Percentiles rank a stretch among this genome's conserved stretches.
Conservation (phyloP, 1,284 basidiomycete species). For the Afroboletus lepidellus region DNA sequence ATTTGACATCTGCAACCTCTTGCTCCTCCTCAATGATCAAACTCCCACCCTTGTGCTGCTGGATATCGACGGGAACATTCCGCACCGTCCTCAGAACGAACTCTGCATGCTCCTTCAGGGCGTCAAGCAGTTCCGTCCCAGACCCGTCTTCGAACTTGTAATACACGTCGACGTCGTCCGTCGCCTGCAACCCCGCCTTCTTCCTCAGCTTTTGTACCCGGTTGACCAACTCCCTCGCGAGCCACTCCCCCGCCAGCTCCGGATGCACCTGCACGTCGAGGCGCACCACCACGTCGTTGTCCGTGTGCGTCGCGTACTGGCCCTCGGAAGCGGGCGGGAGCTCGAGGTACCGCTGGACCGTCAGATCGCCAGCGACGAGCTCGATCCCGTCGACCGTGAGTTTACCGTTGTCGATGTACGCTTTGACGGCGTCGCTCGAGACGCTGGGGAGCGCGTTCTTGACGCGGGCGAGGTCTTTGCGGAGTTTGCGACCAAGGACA, state of each 20-base stretch:
- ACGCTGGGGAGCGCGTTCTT: slow-evolving; percentile 85
- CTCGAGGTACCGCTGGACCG: slow-evolving; percentile 91
- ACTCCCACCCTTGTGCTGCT: slow-evolving; percentile 47
- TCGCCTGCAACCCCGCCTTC: slow-evolving; percentile 91
- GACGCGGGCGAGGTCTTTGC: slow-evolving; percentile 91
- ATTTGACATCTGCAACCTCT: slow-evolving; percentile 83
- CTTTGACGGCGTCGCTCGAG: slow-evolving; percentile 82
- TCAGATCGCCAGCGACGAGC: slow-evolving; percentile 86
- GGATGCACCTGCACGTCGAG: slow-evolving; percentile 87
- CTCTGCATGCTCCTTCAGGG: slow-evolving; percentile 70
- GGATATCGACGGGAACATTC: slow-evolving; percentile 63
- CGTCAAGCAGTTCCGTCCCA: slow-evolving; percentile 67
- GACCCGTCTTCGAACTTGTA: slow-evolving; percentile 78
- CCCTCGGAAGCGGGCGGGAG: slow-evolving; percentile 57
- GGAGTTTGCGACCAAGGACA: slow-evolving; percentile 91
- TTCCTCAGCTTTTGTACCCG: slow-evolving; percentile 96
- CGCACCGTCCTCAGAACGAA: slow-evolving; percentile 79
- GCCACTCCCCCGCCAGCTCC: slow-evolving; percentile 86
- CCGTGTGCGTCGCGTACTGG: slow-evolving; percentile 83
- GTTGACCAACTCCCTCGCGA: slow-evolving; percentile 89
- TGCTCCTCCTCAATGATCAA: slow-evolving; percentile 79
- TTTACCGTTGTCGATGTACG: slow-evolving; percentile 74
- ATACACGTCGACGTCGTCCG: slow-evolving; percentile 91
- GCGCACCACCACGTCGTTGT: slow-evolving; percentile 93
- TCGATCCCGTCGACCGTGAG: slow-evolving; percentile 89